Conservation (phyloP, 768 basidiomycete genomes). For the Gautieria morchelliformis region DNA sequence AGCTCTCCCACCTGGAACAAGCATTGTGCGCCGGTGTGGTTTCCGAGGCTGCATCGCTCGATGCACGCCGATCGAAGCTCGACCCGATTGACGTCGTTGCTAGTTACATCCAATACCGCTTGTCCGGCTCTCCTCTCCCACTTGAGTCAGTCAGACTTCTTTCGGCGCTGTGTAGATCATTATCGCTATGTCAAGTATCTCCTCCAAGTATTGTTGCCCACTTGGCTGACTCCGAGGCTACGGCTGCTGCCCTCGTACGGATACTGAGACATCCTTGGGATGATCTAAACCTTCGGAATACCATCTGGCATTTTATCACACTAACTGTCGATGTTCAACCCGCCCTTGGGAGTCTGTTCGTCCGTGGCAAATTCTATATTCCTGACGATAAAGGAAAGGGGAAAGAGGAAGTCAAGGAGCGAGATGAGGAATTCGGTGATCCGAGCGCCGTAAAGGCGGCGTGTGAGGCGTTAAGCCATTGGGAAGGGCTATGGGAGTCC, state of each 20-base stretch:
- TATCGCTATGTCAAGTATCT: slow-evolving; percentile 50
- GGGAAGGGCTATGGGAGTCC: slow-evolving; percentile 68
- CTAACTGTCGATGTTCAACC: slow-evolving; percentile 81
- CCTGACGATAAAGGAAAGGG: slow-evolving; percentile 21
- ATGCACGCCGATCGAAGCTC: slow-evolving; percentile 37
- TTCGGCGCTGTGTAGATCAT: slow-evolving; percentile 55
- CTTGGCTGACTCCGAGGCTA: slow-evolving; percentile 66
- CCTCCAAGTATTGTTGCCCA: slow-evolving; percentile 71
- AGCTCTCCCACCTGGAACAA: slow-evolving; percentile 61
- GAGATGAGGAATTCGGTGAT: slow-evolving; percentile 11
- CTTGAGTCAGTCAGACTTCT: slow-evolving; percentile 58
- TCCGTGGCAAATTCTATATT: slow-evolving; percentile 59
- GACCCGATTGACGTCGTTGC: slow-evolving; percentile 74
- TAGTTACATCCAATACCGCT: slow-evolving; percentile 54
- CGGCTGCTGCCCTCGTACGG: slow-evolving; percentile 54
- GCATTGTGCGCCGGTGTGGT: slow-evolving; percentile 55
- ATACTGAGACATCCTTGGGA: slow-evolving; percentile 76
- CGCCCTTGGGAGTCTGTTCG: slow-evolving; percentile 70
- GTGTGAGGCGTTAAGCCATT: slow-evolving; percentile 50
- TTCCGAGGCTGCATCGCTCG: slow-evolving; percentile 34
- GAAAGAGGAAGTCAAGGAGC: slow-evolving; percentile 18
- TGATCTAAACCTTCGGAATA: slow-evolving; percentile 57
- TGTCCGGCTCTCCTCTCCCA: slow-evolving; percentile 50
- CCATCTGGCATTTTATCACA: slow-evolving; percentile 78
- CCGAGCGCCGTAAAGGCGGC: slow-evolving; percentile 62